Evolutionary conservation across 2,329 filamentous ascomycete genomes (phyloP), one percentile per base, ranked within the genome.

Genomic region (Orbilia blumenaviensis): DNA sequence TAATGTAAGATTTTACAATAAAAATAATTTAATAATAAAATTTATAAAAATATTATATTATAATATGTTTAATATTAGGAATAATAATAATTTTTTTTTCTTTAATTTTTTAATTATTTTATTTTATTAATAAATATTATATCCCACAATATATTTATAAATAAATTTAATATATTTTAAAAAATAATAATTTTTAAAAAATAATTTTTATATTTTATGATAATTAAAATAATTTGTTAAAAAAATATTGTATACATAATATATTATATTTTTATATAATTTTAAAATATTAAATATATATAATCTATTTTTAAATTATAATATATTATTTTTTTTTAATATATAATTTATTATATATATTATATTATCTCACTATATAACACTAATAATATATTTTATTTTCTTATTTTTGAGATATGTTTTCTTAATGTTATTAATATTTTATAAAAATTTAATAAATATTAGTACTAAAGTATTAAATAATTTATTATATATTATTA

Each of bases 171-270:
- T 54, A 54, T 29, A 54, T 27, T 29, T 54, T 27, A 54, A 32
- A 54, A 54, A 54, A 54, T 54, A 54, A 29, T 54, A 54, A 9
- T 32, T 21, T 29, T 25, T 21, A 4, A 50, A 4, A 50, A 50
- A 50, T 18, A 50, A 25, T 50, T 50, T 50, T 50, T 21, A 27
- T 25, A 54, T 29, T 54, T 54, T 54, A 8, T n/a, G n/a, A 7
- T 46, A n/a, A 46, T 46, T 46, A 46, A 46, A 46, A 16, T 54
- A 54, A 29, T 54, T 54, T 27, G 4, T n/a, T 54, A 21, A 54
- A 27, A 54, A 29, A 9, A 32, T 27, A 6, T 29, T 54, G 29
- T 29, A 21, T 9, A 54, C 29, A 27, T 3, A 29, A 27, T 4
- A 27, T 29, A 21, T 29, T 54, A 54, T 6, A 27, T 12, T 29